Evolutionary conservation across 192 early-diverging fungal genomes (phyloP), one percentile per base, ranked within the genome.

Genomic region (Podila verticillata): DNA sequence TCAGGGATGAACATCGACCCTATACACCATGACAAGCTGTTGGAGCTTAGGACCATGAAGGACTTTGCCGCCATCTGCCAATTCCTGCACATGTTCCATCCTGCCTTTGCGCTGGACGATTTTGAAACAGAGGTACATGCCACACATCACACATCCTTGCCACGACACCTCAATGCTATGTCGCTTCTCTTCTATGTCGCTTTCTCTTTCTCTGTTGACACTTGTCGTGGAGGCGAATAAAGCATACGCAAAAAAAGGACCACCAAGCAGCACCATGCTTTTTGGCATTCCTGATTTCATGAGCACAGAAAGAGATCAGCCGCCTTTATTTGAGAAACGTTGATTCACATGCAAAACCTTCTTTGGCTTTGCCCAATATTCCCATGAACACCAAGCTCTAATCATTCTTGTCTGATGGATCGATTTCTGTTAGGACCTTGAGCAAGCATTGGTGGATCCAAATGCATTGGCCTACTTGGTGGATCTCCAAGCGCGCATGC

Each of bases 21-120:
- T 17, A n/a, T 51, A 39, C 63, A 69, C 62, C 74, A 75, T 44
- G 44, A 54, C 51, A 68, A 69, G 63, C 66, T 75, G 19, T 47
- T 75, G 66, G 74, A 70, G 63, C 68, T 78, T 22, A 36, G 74
- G 57, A 65, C 68, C 64, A 61, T 78, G 74, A 78, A 78, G 84
- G 85, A 92, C 63, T 94, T 94, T 87, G 90, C 89, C 19, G 84
- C 92, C 26, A 79, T 93, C 57, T 85, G 83, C 22, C 93, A 94
- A 77, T 94, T 94, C 75, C 67, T 93, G 10, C 89, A 90, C 66
- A 81, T 90, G 48, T 93, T 92, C 72, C 80, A 86, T 63, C 68
- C 81, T 22, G 89, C 85, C 2, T 87, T 92, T 61, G 61, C 84
- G 47, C 66, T 84, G 57, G 83, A 74, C 54, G 66, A 63, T 57